Conservation (phyloP, 305 asterid species). For the Fraxinus angustifolia region DNA sequence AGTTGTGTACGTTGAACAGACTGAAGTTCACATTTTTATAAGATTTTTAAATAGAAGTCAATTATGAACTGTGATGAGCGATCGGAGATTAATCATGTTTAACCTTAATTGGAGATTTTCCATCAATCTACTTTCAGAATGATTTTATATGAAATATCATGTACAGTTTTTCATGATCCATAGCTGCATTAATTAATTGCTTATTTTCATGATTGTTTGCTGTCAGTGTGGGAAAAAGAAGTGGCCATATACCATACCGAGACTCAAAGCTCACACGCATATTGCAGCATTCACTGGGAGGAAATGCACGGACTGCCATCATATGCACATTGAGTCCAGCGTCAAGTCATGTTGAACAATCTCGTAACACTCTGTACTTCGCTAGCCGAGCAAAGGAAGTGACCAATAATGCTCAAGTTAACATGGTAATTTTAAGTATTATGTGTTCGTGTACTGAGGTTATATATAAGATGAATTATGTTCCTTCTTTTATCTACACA, state of each 20-base stretch:
- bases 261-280: slow-evolving; percentile 96
- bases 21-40: not conserved
- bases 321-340: slow-evolving; percentile 98
- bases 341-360: slow-evolving; percentile 82
- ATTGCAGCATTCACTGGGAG: slow-evolving; percentile 95
- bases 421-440: slow-evolving; percentile 55
- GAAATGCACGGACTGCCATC: slow-evolving; percentile 97
- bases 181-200: not conserved
- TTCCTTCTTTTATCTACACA: not conserved
- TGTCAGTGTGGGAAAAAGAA: slow-evolving; percentile 79
- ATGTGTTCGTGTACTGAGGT: not conserved
- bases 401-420: slow-evolving; percentile 87
- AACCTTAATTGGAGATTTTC: not conserved
- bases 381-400: slow-evolving; percentile 97
- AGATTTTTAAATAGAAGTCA: not conserved
- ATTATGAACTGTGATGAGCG: not conserved
- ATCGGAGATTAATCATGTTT: not conserved
- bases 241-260: slow-evolving; percentile 94
- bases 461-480: not conserved
- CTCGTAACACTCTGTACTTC: slow-evolving; percentile 86
- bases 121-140: not conserved
- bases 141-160: not conserved
- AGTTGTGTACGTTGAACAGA: not conserved
- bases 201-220: slow-evolving; percentile 17
- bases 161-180: not conserved